phyloP scores from a whole-genome alignment of 1,284 basidiomycete genomes.

The Cystobasidium pallidum region DNA sequence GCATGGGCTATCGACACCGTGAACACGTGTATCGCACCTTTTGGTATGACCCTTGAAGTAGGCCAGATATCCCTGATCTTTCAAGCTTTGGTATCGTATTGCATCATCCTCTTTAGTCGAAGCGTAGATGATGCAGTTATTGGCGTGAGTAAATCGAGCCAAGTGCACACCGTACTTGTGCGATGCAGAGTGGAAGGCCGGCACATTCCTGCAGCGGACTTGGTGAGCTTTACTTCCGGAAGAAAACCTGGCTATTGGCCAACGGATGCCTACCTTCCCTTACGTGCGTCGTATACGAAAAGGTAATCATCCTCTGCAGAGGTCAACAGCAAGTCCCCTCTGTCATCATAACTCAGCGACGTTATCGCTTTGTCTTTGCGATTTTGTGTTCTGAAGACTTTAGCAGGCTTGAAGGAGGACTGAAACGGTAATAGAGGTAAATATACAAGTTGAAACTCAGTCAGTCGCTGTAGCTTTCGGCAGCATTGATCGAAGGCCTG shows the following conservation, averaged over 20 bases:
- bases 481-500: not conserved
- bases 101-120: conserved; percentile 91
- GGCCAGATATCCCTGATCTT: conserved; percentile 92
- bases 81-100: conserved; percentile 89
- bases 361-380: conserved; percentile 67
- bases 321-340: conserved; percentile 81
- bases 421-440: not conserved
- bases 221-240: too few relatives aligned
- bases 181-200: conserved; percentile 62
- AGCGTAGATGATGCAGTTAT: conserved; percentile 80
- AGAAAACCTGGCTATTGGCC: not conserved
- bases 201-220: not conserved
- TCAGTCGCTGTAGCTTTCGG: not conserved
- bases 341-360: conserved; percentile 85
- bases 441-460: conserved; percentile 13
- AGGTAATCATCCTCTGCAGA: conserved; percentile 93
- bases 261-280: conserved; percentile 72
- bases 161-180: conserved; percentile 97
- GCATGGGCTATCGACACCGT: too few relatives aligned
- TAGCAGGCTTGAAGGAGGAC: conserved; percentile 72
- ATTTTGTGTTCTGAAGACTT: conserved; percentile 79
- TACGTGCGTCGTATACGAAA: conserved; percentile 81
- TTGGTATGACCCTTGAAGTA: conserved; percentile 95
- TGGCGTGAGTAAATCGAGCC: conserved; percentile 90
- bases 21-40: conserved; percentile 57